These are phyloP conservation scores for Gossypium ekmanianum DNA, from an alignment of 345 rosid species.

Conservation along the genomic window DNA sequence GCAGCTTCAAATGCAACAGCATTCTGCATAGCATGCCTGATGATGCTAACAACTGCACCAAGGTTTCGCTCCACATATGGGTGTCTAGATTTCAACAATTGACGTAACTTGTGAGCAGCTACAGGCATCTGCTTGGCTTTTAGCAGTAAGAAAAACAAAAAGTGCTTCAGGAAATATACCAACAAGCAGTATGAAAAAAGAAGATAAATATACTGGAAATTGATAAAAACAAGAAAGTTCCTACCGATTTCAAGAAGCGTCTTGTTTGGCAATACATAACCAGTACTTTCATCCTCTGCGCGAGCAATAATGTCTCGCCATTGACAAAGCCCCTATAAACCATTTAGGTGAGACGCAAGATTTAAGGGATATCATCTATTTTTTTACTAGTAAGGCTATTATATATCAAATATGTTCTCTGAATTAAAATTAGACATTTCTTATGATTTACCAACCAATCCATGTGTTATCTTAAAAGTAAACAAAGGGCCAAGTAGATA, in stretches of 20 bases:
- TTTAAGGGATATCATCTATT: not conserved
- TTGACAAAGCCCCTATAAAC: slow-evolving; percentile 68
- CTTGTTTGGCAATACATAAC: slow-evolving; percentile 83
- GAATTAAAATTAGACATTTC: not conserved
- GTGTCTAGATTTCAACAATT: slow-evolving; percentile 54
- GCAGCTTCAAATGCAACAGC: slow-evolving; percentile 61
- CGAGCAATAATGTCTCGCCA: slow-evolving; percentile 91
- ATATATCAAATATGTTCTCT: not conserved
- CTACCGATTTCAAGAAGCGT: slow-evolving; percentile 81
- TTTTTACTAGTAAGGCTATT: not conserved
- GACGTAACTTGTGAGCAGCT: slow-evolving; percentile 49
- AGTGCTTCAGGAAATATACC: not conserved
- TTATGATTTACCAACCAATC: not conserved
- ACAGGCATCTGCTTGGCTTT: slow-evolving; percentile 87
- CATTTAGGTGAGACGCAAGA: slow-evolving; percentile 11
- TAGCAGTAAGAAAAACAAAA: slow-evolving; percentile 15
- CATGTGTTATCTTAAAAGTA: not conserved
- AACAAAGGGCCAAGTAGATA: not conserved
- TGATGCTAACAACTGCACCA: slow-evolving; percentile 50
- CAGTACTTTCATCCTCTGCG: slow-evolving; percentile 86
- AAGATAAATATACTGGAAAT: not conserved
- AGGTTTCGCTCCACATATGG: slow-evolving; percentile 67
- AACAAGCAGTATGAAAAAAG: not conserved
- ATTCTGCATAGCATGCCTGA: slow-evolving; percentile 65
- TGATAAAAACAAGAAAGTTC: slow-evolving; percentile 21